Conservation (phyloP, 75 land plant species). For the Gnetum montanum region DNA sequence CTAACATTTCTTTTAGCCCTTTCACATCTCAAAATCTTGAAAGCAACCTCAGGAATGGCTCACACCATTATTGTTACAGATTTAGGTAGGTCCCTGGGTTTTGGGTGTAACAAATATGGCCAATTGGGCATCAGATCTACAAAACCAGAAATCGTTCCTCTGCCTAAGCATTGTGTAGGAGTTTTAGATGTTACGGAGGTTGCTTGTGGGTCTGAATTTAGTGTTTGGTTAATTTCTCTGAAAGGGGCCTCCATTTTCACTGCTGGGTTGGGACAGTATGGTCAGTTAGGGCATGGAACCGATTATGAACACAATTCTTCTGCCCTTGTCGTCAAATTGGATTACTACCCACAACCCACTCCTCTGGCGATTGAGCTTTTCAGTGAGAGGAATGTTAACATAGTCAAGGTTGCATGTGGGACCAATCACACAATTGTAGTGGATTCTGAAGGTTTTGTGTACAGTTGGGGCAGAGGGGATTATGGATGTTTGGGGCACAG, state of each 20-base stretch:
- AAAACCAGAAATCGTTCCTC: too few relatives aligned
- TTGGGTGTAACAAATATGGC: slow-evolving; percentile 97
- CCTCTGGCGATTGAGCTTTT: slow-evolving; percentile 78
- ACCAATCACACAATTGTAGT: slow-evolving; percentile 94
- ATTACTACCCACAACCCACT: slow-evolving; percentile 82
- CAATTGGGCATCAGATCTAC: slow-evolving; percentile 80
- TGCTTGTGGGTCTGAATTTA: slow-evolving; percentile 89
- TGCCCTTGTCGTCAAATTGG: slow-evolving; percentile 26
- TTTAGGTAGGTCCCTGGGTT: slow-evolving; percentile 60
- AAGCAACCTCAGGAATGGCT: slow-evolving; percentile 68
- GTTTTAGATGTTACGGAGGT: slow-evolving; percentile 61
- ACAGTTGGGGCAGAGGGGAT: too few relatives aligned
- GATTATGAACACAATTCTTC: slow-evolving; percentile 74
- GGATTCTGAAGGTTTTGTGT: slow-evolving; percentile 82
- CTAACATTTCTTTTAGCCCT: slow-evolving; percentile 76
- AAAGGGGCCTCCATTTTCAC: slow-evolving; percentile 76
- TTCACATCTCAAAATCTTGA: slow-evolving; percentile 64
- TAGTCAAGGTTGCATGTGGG: slow-evolving; percentile 95
- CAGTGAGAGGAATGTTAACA: slow-evolving; percentile 50
- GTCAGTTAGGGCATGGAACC: slow-evolving; percentile 98
- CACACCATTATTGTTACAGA: slow-evolving; percentile 83
- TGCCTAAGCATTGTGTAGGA: too few relatives aligned
- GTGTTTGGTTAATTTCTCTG: slow-evolving; percentile 76
- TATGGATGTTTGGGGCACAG: slow-evolving; percentile 91
- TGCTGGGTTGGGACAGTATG: slow-evolving; percentile 96